phyloP scores from a whole-genome alignment of 2,329 filamentous ascomycete genomes.

The Didymella glomerata region DNA sequence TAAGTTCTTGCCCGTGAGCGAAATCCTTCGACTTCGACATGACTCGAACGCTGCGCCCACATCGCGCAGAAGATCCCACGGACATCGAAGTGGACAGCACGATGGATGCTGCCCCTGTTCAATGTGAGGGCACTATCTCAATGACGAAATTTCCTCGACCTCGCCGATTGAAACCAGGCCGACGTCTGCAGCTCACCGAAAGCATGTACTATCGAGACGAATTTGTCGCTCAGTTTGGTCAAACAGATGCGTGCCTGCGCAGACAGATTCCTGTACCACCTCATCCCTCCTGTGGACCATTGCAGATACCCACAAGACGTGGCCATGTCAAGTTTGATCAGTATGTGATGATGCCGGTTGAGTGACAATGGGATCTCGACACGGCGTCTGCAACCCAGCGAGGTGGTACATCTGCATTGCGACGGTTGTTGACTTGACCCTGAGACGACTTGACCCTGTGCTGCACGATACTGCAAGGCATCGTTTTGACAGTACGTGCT shows the following conservation, averaged over 20 bases:
- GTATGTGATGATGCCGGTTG: neutral
- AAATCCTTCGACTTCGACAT: neutral
- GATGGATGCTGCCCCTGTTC: neutral
- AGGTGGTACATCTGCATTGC: neutral
- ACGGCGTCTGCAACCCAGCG: neutral
- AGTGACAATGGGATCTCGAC: neutral
- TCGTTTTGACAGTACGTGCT: neutral
- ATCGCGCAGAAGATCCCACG: neutral
- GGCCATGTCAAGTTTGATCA: neutral
- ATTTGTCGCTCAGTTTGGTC: neutral
- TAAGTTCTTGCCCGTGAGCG: neutral
- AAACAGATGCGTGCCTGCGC: neutral
- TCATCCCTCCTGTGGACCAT: neutral
- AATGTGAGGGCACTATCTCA: neutral
- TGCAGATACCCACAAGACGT: neutral
- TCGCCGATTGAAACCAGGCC: neutral
- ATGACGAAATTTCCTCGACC: neutral
- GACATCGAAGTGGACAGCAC: neutral
- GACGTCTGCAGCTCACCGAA: slow-evolving; percentile 2
- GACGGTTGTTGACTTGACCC: neutral
- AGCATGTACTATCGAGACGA: neutral
- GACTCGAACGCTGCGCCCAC: slow-evolving; percentile 2
- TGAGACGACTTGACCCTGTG: neutral
- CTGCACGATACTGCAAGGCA: slow-evolving; percentile 12
- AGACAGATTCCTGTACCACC: slow-evolving; percentile 6